A percentile compares a stretch with the other conserved stretches of the same genome.
Evolutionary conservation across 257 asterid species (phyloP).

Genomic region (Penstemon newberryi): DNA sequence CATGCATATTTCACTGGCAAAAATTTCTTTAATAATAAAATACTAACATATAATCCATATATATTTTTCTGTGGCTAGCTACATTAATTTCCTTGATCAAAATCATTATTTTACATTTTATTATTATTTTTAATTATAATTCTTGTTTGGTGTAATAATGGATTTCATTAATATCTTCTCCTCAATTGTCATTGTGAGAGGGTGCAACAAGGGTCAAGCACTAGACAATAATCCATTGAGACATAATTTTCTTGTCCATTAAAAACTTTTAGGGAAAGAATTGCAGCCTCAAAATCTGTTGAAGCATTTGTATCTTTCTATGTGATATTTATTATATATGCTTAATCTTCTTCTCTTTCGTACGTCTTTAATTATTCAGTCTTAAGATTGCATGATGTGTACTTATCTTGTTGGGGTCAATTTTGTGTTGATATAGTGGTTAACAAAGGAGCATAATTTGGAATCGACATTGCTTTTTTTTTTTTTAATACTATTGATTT

Average conservation of each 20-base stretch:
- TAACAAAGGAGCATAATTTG: slow-evolving; percentile 5
- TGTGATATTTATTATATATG: too few relatives aligned
- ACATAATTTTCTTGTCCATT: slow-evolving; percentile 41
- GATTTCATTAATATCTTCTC: slow-evolving; percentile 1
- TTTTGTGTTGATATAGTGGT: background rate
- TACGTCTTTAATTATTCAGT: slow-evolving; percentile 13
- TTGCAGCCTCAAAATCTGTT: slow-evolving; percentile 22
- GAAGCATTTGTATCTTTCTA: slow-evolving; percentile 27
- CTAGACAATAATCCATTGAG: slow-evolving; percentile 40
- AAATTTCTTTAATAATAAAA: background rate
- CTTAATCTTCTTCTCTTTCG: too few relatives aligned
- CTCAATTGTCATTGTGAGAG: slow-evolving; percentile 39
- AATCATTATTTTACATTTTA: background rate
- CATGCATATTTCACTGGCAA: slow-evolving; percentile 44
- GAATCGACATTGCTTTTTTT: slow-evolving; percentile 28
- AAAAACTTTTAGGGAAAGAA: background rate
- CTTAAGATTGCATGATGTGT: background rate
- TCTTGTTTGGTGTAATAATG: slow-evolving; percentile 19
- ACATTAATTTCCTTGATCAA: background rate
- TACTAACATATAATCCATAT: background rate
- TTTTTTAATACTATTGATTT: slow-evolving; percentile 30
- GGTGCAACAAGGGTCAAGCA: slow-evolving; percentile 58
- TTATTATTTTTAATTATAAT: background rate
- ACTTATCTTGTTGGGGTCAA: slow-evolving; percentile 6
- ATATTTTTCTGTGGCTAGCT: slow-evolving; percentile 26